A percentile compares a stretch with the other conserved stretches of the same genome.
phyloP scores from a whole-genome alignment of 2,329 filamentous ascomycete species.

The Xenosphaeropsis pyriputrescens region DNA sequence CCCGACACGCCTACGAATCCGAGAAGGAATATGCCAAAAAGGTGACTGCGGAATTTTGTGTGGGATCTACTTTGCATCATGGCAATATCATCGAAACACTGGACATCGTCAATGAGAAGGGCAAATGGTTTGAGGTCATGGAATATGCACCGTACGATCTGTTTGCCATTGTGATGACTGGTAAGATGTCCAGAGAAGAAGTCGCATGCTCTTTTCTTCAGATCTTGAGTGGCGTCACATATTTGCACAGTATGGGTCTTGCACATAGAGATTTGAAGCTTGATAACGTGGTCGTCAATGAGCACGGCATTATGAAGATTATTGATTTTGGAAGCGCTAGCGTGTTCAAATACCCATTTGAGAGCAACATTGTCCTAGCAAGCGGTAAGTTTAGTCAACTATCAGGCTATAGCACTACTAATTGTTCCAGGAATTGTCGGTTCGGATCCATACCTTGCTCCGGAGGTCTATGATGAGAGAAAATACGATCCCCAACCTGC shows the following conservation, averaged over 20 bases:
- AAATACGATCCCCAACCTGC: slow-evolving; percentile 90
- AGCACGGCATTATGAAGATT: slow-evolving; percentile 96
- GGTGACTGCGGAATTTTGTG: slow-evolving; percentile 94
- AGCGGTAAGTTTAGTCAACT: slow-evolving; percentile 43
- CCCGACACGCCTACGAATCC: slow-evolving; percentile 82
- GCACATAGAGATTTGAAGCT: slow-evolving; percentile 92
- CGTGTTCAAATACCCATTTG: slow-evolving; percentile 94
- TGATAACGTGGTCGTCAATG: slow-evolving; percentile 95
- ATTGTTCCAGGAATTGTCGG: slow-evolving; percentile 55
- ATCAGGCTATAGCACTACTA: not conserved
- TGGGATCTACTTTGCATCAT: slow-evolving; percentile 91
- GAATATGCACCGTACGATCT: slow-evolving; percentile 93
- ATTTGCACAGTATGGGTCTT: slow-evolving; percentile 86
- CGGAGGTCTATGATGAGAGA: slow-evolving; percentile 86
- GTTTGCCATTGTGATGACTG: slow-evolving; percentile 98
- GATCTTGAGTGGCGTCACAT: slow-evolving; percentile 87
- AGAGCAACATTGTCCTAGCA: slow-evolving; percentile 70
- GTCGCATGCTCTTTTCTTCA: slow-evolving; percentile 85
- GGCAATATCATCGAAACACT: slow-evolving; percentile 97
- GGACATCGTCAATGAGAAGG: slow-evolving; percentile 89
- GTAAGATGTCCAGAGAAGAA: slow-evolving; percentile 88
- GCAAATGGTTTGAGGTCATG: slow-evolving; percentile 97
- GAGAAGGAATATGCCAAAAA: slow-evolving; percentile 97
- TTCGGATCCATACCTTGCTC: slow-evolving; percentile 89
- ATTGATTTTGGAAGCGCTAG: slow-evolving; percentile 98